Evolutionary conservation across 306 rosid species (phyloP).

Genomic region (Chamaecrista fasciculata): DNA sequence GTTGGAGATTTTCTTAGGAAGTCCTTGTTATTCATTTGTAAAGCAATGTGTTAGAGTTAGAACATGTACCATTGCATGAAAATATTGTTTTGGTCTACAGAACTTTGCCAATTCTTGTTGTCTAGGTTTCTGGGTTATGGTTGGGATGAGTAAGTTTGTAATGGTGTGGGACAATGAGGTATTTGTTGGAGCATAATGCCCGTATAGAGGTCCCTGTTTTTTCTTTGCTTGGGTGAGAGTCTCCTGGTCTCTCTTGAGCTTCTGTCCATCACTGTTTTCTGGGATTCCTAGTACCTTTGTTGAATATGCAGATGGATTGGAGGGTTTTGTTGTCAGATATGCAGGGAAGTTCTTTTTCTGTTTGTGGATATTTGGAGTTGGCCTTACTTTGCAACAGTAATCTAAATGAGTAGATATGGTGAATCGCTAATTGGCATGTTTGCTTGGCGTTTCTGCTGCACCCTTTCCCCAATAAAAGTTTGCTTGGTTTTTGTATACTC

Average conservation of each 20-base stretch:
- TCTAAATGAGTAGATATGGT: conserved; percentile 11
- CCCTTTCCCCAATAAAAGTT: neutral
- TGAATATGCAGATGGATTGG: neutral
- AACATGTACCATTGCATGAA: too few relatives aligned
- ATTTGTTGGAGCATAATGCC: too few relatives aligned
- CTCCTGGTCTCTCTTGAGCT: neutral
- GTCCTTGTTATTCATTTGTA: neutral
- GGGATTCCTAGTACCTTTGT: neutral
- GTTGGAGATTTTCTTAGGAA: neutral
- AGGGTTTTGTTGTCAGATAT: neutral
- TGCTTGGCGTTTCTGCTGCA: neutral
- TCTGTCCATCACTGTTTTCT: neutral
- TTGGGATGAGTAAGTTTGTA: neutral
- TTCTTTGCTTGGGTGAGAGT: neutral
- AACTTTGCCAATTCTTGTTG: neutral
- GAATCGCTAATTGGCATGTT: neutral
- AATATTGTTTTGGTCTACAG: neutral
- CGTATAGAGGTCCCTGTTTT: too few relatives aligned
- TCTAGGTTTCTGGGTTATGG: neutral
- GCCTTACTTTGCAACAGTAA: conserved; percentile 13
- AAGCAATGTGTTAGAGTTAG: neutral
- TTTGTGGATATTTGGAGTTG: neutral
- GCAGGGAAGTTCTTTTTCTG: neutral
- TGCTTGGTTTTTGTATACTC: neutral
- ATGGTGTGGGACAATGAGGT: too few relatives aligned